Evolutionary conservation across 2,329 filamentous ascomycete species (phyloP), one percentile per base, ranked within the genome.

Genomic region (Cladophialophora bantiana): DNA sequence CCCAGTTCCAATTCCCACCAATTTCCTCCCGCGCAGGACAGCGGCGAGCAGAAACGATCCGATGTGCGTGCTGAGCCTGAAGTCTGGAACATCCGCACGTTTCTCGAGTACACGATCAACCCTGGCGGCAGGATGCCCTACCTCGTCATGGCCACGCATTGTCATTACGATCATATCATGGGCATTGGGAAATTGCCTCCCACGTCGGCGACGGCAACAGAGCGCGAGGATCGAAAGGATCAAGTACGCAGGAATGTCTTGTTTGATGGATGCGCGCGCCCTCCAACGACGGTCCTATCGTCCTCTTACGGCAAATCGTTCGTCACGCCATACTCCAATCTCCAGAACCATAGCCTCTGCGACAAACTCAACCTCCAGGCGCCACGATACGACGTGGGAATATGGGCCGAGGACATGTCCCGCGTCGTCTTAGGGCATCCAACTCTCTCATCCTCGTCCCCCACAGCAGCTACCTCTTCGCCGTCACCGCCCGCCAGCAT

Each of bases 81-180:
- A 12, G 48, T 60, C 6, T 72, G 69, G 69, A 71, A 72, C 57
- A 61, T 72, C 1, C 34, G 63, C 9, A 68, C 66, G 4, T 70
- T 72, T 62, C 64, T 72, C 54, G 66, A 67, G 31, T 67, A 64
- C 35, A 70, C 70, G 2, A 35, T 73, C 42, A 73, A 72, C 45
- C 68, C 71, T 15, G 54, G 54, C 15, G 64, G 65, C 52, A 59
- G 26, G 20, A 61, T 65, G 7, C 70, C 71, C 18, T 73, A 73
- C 55, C 59, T 71, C 2, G 62, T 72, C 18, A 62, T 71, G 38
- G 67, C 68, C 2, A 72, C 68, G 3, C 70, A 73, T 50, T 73
- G 71, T 34, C 71, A 73, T 38, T 72, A 72, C 40, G 13, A 78
- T 70, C 31, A 79, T 75, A 67, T 83, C 81, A 50, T 71, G 55